Conservation (phyloP, 1,284 basidiomycete genomes). For the Ceratobasidium papillatum region DNA sequence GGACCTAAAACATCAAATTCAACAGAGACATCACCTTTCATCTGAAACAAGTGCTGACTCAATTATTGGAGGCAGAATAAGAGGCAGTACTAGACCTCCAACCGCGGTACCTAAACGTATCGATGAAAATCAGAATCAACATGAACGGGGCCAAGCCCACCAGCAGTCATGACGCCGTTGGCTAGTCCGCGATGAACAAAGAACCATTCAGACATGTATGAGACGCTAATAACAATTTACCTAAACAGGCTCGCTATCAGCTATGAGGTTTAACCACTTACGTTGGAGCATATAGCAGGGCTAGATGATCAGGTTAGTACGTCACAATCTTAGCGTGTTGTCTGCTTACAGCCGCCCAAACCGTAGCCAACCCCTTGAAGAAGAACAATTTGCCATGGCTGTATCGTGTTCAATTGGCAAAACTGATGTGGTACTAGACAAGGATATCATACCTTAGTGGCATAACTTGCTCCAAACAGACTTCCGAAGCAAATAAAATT, state of each 20-base stretch:
- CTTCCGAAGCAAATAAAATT: constrained; percentile 49
- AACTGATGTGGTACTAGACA: constrained; percentile 36
- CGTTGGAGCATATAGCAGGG: constrained; percentile 53
- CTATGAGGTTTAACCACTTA: not conserved
- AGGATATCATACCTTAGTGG: constrained; percentile 48
- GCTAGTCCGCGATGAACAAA: constrained; percentile 55
- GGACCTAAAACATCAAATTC: not conserved
- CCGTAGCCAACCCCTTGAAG: constrained; percentile 56
- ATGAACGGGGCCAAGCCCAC: constrained; percentile 44
- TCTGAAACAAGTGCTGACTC: not conserved
- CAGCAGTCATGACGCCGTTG: constrained; percentile 57
- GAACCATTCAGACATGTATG: constrained; percentile 59
- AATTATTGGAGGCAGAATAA: constrained; percentile 47
- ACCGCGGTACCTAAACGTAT: constrained; percentile 49
- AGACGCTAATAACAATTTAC: constrained; percentile 46
- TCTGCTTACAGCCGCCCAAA: constrained; percentile 53
- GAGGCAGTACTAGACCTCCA: constrained; percentile 55
- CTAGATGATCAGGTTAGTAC: constrained; percentile 44
- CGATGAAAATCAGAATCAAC: not conserved
- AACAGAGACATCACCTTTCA: not conserved
- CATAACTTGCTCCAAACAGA: constrained; percentile 54
- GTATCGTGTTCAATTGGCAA: not conserved
- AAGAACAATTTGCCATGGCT: constrained; percentile 52
- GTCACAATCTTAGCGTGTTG: not conserved
- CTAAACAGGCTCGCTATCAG: not conserved